Evolutionary conservation across 176 grass and related monocot species (phyloP), one percentile per base, ranked within the genome.

Genomic region (Stipa capillata): DNA sequence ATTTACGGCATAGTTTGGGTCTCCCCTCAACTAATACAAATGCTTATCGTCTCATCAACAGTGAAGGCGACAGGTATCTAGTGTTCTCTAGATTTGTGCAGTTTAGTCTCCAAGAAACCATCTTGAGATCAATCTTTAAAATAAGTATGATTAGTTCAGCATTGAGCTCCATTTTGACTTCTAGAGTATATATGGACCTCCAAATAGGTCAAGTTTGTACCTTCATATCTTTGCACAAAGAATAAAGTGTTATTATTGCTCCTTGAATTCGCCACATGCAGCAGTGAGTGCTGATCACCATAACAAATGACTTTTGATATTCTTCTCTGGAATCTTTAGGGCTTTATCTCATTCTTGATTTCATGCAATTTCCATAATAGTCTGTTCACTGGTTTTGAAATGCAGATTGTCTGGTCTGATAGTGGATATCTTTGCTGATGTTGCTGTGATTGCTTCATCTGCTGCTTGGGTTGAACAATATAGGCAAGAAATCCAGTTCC

Each of bases 381-480:
- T 58, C 9, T 8, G 32, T 47, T 75, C 31, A 16, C n/a, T 60
- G 70, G 32, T 50, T 77, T 69, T 59, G 40, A 70, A 76, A 80
- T 79, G 82, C 85, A 98, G 95, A 81, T 88, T 98, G 58, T 98
- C 95, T 83, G 95, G 95, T 82, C 73, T 98, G 64, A 98, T 98
- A 79, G 92, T 98, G 42, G 95, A 94, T 78, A 71, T 94, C 54
- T 94, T 98, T 89, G 83, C 87, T 80, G 92, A 98, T 59, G 81
- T 90, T 65, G 92, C 91, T 4, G 90, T 94, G 15, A 81, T 98
- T 65, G 90, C 95, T 85, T 98, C 95, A 83, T 98, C 95, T 85
- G 95, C 95, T 65, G 95, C 95, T 81, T 98, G 95, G 95, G 92
- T 98, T 85, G 95, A 98, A 83, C 94, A 89, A 85, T 94, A 94